A percentile compares a stretch with the other conserved stretches of the same genome.
Evolutionary conservation across 768 basidiomycete species (phyloP).

Genomic region (Wakefieldia striispora): DNA sequence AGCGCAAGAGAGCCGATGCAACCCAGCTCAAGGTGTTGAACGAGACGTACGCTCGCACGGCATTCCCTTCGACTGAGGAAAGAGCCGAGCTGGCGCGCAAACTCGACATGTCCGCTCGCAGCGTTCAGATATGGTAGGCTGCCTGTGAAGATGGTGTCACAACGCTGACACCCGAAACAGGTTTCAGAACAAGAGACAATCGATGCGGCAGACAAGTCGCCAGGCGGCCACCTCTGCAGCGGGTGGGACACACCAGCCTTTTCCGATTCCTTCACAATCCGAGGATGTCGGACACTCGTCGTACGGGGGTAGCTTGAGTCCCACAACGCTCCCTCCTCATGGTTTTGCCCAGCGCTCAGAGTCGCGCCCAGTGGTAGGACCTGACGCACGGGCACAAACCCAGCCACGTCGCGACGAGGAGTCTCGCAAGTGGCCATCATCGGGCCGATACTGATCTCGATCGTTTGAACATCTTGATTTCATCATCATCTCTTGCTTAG

Average conservation of each 20-base stretch:
- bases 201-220: conserved; percentile 75
- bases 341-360: conserved; percentile 44
- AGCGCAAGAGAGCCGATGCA: conserved; percentile 82
- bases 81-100: conserved; percentile 71
- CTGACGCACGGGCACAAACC: conserved; percentile 23
- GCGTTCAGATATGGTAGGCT: conserved; percentile 82
- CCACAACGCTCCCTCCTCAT: conserved; percentile 28
- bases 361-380: conserved; percentile 33
- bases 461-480: conserved; percentile 32
- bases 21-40: conserved; percentile 78
- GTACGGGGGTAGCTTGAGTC: conserved; percentile 36
- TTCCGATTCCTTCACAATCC: conserved; percentile 39
- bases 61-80: conserved; percentile 87
- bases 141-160: conserved; percentile 11
- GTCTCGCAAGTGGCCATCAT: conserved; percentile 48
- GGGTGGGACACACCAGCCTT: conserved; percentile 48
- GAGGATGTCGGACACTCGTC: conserved; percentile 33
- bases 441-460: conserved; percentile 44
- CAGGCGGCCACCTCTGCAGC: conserved; percentile 50
- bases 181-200: conserved; percentile 88
- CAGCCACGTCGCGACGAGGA: conserved; percentile 47
- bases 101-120: conserved; percentile 80
- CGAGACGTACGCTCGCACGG: conserved; percentile 75
- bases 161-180: conserved; percentile 38
- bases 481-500: conserved; percentile 35